phyloP scores from a whole-genome alignment of 2,329 filamentous ascomycete species.

The Hypoxylon sp. region DNA sequence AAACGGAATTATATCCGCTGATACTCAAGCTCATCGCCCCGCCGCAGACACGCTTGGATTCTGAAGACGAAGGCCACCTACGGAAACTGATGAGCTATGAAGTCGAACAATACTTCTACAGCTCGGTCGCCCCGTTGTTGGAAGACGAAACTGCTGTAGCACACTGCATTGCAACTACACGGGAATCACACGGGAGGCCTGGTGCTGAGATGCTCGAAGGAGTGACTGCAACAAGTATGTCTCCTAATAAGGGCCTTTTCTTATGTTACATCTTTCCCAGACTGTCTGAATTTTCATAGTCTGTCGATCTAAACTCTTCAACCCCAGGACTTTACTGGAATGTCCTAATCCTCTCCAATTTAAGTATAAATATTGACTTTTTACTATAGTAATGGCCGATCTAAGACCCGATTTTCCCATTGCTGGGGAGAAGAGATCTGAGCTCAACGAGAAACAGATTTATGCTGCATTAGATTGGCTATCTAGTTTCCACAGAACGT shows the following conservation, averaged over 20 bases:
- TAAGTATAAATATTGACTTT: slow-evolving; percentile 5
- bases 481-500: slow-evolving; percentile 71
- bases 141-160: slow-evolving; percentile 49
- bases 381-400: slow-evolving; percentile 65
- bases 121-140: slow-evolving; percentile 66
- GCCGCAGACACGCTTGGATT: slow-evolving; percentile 53
- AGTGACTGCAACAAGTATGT: slow-evolving; percentile 63
- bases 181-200: slow-evolving; percentile 38
- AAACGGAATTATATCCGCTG: slow-evolving; percentile 56
- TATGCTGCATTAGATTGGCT: slow-evolving; percentile 73
- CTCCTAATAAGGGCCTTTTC: no score
- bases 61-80: slow-evolving; percentile 72
- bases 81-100: slow-evolving; percentile 77
- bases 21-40: slow-evolving; percentile 74
- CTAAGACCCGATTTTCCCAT: slow-evolving; percentile 68
- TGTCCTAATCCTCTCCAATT: background rate
- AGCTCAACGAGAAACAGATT: slow-evolving; percentile 64
- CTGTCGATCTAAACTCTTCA: background rate
- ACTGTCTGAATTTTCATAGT: background rate
- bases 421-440: slow-evolving; percentile 67
- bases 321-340: background rate
- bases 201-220: slow-evolving; percentile 52
- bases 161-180: slow-evolving; percentile 45
- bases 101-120: slow-evolving; percentile 77
- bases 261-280: background rate